Evolutionary conservation across 1,284 basidiomycete species (phyloP).

Genomic region (Tilletia walkeri): DNA sequence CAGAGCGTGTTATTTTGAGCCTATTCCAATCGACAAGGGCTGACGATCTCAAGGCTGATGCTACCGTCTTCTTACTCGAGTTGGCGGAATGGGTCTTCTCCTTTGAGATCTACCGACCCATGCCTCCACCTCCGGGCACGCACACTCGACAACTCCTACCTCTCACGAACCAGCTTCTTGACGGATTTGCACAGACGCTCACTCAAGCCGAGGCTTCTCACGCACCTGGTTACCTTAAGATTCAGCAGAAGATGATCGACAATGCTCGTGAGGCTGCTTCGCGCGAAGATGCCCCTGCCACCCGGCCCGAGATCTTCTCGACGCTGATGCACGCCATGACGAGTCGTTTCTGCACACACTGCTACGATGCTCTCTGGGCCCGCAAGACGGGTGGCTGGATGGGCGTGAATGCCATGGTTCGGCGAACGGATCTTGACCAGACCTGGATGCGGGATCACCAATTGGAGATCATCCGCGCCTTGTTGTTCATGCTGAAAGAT

Average conservation of each 20-base stretch:
- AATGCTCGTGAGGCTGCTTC: slow-evolving; percentile 30
- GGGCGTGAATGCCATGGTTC: slow-evolving; percentile 50
- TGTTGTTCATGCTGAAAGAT: slow-evolving; percentile 92
- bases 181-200: slow-evolving; percentile 45
- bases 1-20: slow-evolving; percentile 68
- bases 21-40: slow-evolving; percentile 75
- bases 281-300: slow-evolving; percentile 30
- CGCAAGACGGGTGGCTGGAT: slow-evolving; percentile 55
- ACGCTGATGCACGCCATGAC: slow-evolving; percentile 52
- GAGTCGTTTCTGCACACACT: slow-evolving; percentile 51
- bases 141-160: slow-evolving; percentile 63
- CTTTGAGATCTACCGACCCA: slow-evolving; percentile 63
- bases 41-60: slow-evolving; percentile 69
- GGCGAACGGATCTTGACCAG: slow-evolving; percentile 62
- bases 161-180: slow-evolving; percentile 55
- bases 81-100: slow-evolving; percentile 66
- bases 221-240: slow-evolving; percentile 22
- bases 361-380: slow-evolving; percentile 55
- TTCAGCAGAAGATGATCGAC: slow-evolving; percentile 44
- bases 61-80: slow-evolving; percentile 65
- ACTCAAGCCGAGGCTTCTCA: slow-evolving; percentile 24
- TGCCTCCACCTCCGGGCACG: slow-evolving; percentile 58
- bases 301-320: slow-evolving; percentile 42
- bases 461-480: slow-evolving; percentile 83
- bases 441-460: slow-evolving; percentile 82